Conservation (phyloP, 2,329 filamentous ascomycete species). For the Fusarium citri region DNA sequence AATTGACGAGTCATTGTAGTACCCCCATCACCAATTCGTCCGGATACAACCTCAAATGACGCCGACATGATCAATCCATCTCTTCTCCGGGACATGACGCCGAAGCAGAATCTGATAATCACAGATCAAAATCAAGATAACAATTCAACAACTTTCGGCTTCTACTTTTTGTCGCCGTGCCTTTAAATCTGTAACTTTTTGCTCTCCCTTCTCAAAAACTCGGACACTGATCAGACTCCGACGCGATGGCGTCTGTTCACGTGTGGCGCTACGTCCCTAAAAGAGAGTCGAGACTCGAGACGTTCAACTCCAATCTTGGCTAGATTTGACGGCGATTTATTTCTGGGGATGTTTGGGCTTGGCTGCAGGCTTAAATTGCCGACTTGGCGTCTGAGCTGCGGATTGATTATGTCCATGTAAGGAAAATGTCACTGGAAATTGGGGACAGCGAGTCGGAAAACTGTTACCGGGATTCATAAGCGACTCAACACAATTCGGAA, state of each 20-base stretch:
- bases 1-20: not conserved
- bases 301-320: not conserved
- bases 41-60: not conserved
- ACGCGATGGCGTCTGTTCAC: constrained; percentile 9
- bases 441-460: not conserved
- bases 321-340: constrained; percentile 7
- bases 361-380: not conserved
- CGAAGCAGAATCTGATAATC: not conserved
- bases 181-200: not conserved
- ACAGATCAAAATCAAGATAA: not conserved
- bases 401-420: not conserved
- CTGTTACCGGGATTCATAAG: not conserved
- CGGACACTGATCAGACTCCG: constrained; percentile 31
- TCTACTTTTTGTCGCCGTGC: constrained; percentile 28
- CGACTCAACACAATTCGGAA: not conserved
- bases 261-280: constrained; percentile 4
- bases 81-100: not conserved
- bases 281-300: constrained; percentile 1
- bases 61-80: not conserved
- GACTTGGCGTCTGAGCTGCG: not conserved
- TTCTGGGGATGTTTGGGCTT: not conserved
- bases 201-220: not conserved
- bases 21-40: not conserved
- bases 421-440: not conserved
- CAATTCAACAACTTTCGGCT: constrained; percentile 2